Base-by-base conservation (phyloP, 495 filamentous ascomycete species). In the Xylaria venustula region DNA sequence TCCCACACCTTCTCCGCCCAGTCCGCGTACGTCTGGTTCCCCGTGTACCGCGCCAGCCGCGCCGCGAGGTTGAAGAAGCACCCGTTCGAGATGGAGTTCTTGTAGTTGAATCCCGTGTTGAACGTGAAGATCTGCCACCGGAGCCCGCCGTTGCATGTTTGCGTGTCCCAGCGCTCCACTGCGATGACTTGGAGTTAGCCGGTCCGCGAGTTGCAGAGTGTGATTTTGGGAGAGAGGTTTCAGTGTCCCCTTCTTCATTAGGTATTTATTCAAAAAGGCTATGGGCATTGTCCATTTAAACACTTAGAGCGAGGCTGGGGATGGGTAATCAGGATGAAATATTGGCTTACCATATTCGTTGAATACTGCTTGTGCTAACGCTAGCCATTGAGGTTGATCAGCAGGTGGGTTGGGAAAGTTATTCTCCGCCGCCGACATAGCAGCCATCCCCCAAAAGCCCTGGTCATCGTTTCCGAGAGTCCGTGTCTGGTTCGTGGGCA, bases 101-200 rank as follows among this genome's bases (percentile, higher is more conserved):
- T 92, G 74, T 88, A 92, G 63, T 84, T 82, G 72, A 89, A 95
- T 9, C 92, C 92, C 23, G 77, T 85, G 75, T 93, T 90, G 73
- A 90, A 92, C 8, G 83, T 79, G 73, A 85, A 91, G 60, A 95
- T 88, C 75, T 96, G 91, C 92, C 92, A 96, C 57, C 87, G 80
- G 51, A 96, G 74, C 2, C 92, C 92, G 44, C 92, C 92, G 44
- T 81, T 79, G 71, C 92, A 97, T 1, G 78, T 83, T 1, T 64
- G 63, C 15, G 76, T 74, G 60, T 93, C 82, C 90, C 90, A 95
- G n/a, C 89, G 82, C 0, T 73, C 69, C 2, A 77, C 81, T 59
- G 34, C 15, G 32, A 47, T 26, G 5, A 0, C 20, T 25, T 49
- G 7, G 44, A 12, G 44, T 58, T n/a, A 58, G 54, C 40, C 17